Conservation (phyloP, 2,329 filamentous ascomycete genomes). For the Karstenula rhodostoma region DNA sequence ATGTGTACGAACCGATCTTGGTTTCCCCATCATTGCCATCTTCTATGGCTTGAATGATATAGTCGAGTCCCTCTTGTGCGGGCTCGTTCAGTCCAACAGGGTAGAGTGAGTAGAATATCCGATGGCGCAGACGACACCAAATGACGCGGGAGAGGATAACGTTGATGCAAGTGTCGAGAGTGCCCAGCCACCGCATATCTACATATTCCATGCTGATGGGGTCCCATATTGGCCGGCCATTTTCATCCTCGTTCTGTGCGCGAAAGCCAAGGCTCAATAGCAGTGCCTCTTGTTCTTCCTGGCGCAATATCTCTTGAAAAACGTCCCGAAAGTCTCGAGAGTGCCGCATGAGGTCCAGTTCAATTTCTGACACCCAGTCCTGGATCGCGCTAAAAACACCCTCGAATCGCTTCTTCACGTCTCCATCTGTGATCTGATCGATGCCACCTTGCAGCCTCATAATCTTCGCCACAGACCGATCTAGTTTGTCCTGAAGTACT, state of each 20-base stretch:
- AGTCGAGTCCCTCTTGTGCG: neutral
- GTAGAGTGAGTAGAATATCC: neutral
- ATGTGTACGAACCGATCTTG: neutral
- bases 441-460: constrained; percentile 7
- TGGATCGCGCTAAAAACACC: neutral
- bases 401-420: constrained; percentile 8
- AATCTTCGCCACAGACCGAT: neutral
- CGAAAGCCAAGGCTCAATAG: no score
- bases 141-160: constrained; percentile 1
- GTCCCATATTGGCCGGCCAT: no score
- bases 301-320: neutral
- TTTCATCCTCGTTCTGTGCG: no score
- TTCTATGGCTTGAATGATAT: constrained; percentile 3
- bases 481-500: constrained; percentile 1
- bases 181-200: neutral
- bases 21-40: constrained; percentile 1
- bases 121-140: neutral
- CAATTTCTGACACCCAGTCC: constrained; percentile 7
- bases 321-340: constrained; percentile 6
- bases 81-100: neutral
- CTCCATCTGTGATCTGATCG: constrained; percentile 11
- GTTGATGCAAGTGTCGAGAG: constrained; percentile 1
- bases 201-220: neutral
- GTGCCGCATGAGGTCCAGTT: constrained; percentile 2
- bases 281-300: no score